Percentiles rank a stretch among this genome's conserved stretches.
Conservation (phyloP, 2,329 filamentous ascomycete genomes). For the Cryphonectria parasitica region DNA sequence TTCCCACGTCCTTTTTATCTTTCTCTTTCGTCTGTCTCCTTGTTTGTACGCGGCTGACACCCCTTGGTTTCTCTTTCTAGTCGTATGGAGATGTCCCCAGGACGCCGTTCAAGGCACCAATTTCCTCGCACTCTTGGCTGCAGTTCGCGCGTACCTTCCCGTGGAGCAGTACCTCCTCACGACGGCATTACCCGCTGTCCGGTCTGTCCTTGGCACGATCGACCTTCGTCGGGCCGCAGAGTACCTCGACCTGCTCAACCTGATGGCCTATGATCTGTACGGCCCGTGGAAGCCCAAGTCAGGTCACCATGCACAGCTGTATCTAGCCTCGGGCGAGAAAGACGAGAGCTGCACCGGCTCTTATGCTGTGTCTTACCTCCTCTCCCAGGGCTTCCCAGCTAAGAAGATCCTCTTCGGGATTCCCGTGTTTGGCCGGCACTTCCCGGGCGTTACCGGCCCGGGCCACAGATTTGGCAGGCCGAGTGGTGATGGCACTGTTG, state of each 20-base stretch:
- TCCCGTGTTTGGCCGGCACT: conserved; percentile 76
- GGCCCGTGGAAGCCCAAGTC: conserved; percentile 70
- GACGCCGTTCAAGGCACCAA: conserved; percentile 68
- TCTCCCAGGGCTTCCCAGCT: conserved; percentile 67
- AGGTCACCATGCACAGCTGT: conserved; percentile 79
- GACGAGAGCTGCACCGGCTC: conserved; percentile 71
- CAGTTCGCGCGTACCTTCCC: conserved; percentile 69
- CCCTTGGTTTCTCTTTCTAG: conserved; percentile 45
- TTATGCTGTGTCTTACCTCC: conserved; percentile 66
- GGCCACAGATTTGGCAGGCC: conserved; percentile 62
- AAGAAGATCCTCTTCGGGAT: conserved; percentile 77
- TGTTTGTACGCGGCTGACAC: background rate
- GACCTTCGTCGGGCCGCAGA: conserved; percentile 64
- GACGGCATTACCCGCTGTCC: conserved; percentile 71
- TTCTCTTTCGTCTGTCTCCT: conserved; percentile 3
- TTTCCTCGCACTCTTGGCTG: conserved; percentile 70
- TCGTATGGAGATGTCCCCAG: conserved; percentile 80
- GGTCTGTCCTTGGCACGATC: conserved; percentile 70
- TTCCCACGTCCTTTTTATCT: background rate
- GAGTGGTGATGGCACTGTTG: conserved; percentile 72
- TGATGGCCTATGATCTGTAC: conserved; percentile 81
- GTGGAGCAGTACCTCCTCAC: conserved; percentile 71
- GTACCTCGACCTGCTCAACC: conserved; percentile 75
- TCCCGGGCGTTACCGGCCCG: conserved; percentile 66
- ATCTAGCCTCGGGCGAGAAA: conserved; percentile 54